A percentile compares a stretch with the other conserved stretches of the same genome.
Evolutionary conservation across 2,329 filamentous ascomycete genomes (phyloP).

Genomic region (Cytospora piceae): DNA sequence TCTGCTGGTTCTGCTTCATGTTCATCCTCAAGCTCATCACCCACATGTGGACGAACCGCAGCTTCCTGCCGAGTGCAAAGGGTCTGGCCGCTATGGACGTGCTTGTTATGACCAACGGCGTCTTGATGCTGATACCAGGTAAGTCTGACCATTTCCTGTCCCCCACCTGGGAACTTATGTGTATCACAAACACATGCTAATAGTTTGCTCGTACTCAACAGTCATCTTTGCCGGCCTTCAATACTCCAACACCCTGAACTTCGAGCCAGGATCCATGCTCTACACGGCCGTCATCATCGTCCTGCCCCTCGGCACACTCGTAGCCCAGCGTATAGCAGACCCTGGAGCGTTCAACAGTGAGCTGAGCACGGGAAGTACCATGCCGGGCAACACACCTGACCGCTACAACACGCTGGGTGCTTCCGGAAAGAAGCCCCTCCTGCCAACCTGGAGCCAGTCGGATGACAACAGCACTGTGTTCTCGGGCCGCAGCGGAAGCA

Average conservation of each 20-base stretch:
- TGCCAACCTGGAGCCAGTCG: slow-evolving; percentile 25
- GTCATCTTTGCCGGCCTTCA: slow-evolving; percentile 56
- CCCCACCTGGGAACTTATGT: not conserved
- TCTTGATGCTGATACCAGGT: slow-evolving; percentile 62
- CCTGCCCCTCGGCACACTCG: slow-evolving; percentile 56
- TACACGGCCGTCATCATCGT: slow-evolving; percentile 55
- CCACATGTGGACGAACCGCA: slow-evolving; percentile 53
- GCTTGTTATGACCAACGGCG: slow-evolving; percentile 58
- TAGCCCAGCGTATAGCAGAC: slow-evolving; percentile 51
- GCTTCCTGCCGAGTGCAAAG: slow-evolving; percentile 48
- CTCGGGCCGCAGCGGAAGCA: not conserved
- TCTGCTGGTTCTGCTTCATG: slow-evolving; percentile 57
- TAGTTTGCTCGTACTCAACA: slow-evolving; percentile 34
- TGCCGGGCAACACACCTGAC: slow-evolving; percentile 27
- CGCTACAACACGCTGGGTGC: slow-evolving; percentile 30
- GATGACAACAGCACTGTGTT: slow-evolving; percentile 27
- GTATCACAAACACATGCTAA: not conserved
- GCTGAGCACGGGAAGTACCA: slow-evolving; percentile 13
- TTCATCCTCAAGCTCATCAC: slow-evolving; percentile 56
- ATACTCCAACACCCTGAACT: slow-evolving; percentile 46
- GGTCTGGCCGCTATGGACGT: slow-evolving; percentile 57
- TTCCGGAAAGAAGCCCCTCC: slow-evolving; percentile 28
- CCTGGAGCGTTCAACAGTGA: slow-evolving; percentile 34
- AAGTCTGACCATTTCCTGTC: slow-evolving; percentile 32
- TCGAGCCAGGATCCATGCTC: slow-evolving; percentile 55